Evolutionary conservation across 441 rosid species (phyloP), one percentile per base, ranked within the genome.

Genomic region (Aleurites moluccanus): DNA sequence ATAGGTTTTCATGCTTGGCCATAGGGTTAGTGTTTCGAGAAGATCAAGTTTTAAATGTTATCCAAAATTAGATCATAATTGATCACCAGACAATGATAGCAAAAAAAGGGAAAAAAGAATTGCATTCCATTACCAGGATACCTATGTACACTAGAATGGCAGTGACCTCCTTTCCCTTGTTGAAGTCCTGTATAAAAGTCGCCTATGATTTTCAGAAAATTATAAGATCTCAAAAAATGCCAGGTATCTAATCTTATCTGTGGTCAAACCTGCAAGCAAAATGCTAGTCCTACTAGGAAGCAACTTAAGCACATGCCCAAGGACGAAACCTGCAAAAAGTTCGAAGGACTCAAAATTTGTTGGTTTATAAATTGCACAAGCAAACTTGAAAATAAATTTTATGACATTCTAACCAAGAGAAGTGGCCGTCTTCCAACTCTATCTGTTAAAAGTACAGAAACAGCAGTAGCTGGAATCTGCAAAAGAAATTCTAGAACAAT

Each of bases 381-480:
- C 33, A 30, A 30, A 30, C 33, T 30, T 30, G 33, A 30, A 30
- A 50, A 57, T 4, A 14, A 6, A 13, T 28, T 10, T 20, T 47
- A 35, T 5, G 1, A 3, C 25, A 57, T 63, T 77, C 33, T 47
- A 35, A 77, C 80, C 73, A 77, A 47, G 45, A 77, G 80, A 44
- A 77, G 76, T 25, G 76, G 47, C 7, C 76, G 33, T 40, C 80
- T 77, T 59, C 80, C 77, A 25, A 4, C 73, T 60, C 25, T 30
- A 60, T 77, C 80, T 75, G 63, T 73, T 42, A 55, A 18, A 40
- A 73, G 25, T 18, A 78, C 28, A 69, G 65, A 47, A n/a, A 38
- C 67, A 21, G 62, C 30, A 52, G 74, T 21, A 64, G 64, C 60
- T 53, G 77, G 77, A 68, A 73, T 64, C 81, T 78, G 72, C 33